Conservation (phyloP, 805 yeast genomes). For the Wickerhamomyces subpelliculosus region DNA sequence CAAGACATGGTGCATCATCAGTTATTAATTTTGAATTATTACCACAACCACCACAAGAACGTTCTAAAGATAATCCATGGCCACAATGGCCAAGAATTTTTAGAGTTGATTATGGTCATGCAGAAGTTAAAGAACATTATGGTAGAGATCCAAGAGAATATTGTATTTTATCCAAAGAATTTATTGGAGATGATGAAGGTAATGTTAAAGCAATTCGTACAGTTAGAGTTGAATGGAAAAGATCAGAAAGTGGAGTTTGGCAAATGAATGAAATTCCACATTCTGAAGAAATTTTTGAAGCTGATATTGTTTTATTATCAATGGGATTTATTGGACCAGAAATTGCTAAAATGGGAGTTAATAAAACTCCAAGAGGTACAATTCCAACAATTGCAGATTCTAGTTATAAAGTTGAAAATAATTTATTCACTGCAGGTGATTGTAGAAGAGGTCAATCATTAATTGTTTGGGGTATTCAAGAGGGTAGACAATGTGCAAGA, state of each 20-base stretch:
- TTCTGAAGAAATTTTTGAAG: constrained; percentile 89
- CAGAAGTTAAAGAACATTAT: constrained; percentile 89
- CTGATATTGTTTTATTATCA: constrained; percentile 86
- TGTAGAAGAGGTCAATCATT: constrained; percentile 98
- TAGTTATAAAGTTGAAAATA: constrained; percentile 62
- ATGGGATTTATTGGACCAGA: constrained; percentile 99
- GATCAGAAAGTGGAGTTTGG: constrained; percentile 94
- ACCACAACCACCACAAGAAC: constrained; percentile 81
- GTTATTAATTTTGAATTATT: constrained; percentile 90
- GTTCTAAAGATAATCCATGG: constrained; percentile 97
- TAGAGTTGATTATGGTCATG: constrained; percentile 96
- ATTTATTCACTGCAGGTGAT: constrained; percentile 93
- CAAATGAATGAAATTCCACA: constrained; percentile 98
- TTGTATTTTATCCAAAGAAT: constrained; percentile 91
- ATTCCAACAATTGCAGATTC: constrained; percentile 50
- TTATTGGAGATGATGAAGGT: constrained; percentile 91
- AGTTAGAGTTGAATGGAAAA: constrained; percentile 97
- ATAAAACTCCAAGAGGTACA: constrained; percentile 80
- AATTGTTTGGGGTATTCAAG: constrained; percentile 99
- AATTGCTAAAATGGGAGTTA: constrained; percentile 57
- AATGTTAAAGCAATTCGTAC: constrained; percentile 94
- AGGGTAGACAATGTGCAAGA: constrained; percentile 97
- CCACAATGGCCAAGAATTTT: constrained; percentile 99
- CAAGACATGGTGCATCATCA: constrained; percentile 94
- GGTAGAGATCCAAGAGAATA: constrained; percentile 98